Conservation (phyloP, 2,329 filamentous ascomycete species). For the Aspergillus hortae region DNA sequence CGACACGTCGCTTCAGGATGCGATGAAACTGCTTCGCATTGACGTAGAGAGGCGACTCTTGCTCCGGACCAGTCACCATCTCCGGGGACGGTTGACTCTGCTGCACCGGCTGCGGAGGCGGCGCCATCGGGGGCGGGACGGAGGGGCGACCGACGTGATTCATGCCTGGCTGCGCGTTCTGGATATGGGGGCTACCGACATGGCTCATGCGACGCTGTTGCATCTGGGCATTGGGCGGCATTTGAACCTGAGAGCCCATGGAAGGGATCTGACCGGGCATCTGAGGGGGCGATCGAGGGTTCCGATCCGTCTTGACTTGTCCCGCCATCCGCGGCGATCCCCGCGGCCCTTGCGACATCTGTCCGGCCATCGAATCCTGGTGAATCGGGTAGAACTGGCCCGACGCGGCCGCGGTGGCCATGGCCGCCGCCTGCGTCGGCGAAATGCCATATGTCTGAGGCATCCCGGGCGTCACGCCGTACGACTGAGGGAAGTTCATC, state of each 20-base stretch:
- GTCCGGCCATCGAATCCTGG: slow-evolving; percentile 64
- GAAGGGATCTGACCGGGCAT: slow-evolving; percentile 59
- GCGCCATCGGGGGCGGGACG: slow-evolving; percentile 49
- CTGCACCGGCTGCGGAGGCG: slow-evolving; percentile 57
- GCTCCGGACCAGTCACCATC: slow-evolving; percentile 66
- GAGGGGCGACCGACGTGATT: slow-evolving; percentile 60
- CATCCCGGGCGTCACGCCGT: slow-evolving; percentile 71
- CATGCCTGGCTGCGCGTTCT: slow-evolving; percentile 72
- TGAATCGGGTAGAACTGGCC: slow-evolving; percentile 75
- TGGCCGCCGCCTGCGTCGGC: slow-evolving; percentile 82
- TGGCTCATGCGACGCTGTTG: slow-evolving; percentile 68
- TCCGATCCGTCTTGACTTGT: slow-evolving; percentile 68
- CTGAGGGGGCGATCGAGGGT: slow-evolving; percentile 72
- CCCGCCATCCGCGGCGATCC: slow-evolving; percentile 76
- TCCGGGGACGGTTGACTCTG: slow-evolving; percentile 75
- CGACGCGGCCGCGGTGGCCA: slow-evolving; percentile 89
- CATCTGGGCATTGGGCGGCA: slow-evolving; percentile 57
- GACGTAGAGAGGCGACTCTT: slow-evolving; percentile 94
- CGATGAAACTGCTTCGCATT: slow-evolving; percentile 99
- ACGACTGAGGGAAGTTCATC: slow-evolving; percentile 77
- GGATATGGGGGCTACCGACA: slow-evolving; percentile 70
- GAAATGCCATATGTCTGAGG: slow-evolving; percentile 72
- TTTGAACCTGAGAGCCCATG: slow-evolving; percentile 45
- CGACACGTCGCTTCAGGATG: slow-evolving; percentile 89
- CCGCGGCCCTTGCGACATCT: slow-evolving; percentile 53